Conservation (phyloP, 2,329 filamentous ascomycete genomes). For the Paracoccidioides brasiliensis region DNA sequence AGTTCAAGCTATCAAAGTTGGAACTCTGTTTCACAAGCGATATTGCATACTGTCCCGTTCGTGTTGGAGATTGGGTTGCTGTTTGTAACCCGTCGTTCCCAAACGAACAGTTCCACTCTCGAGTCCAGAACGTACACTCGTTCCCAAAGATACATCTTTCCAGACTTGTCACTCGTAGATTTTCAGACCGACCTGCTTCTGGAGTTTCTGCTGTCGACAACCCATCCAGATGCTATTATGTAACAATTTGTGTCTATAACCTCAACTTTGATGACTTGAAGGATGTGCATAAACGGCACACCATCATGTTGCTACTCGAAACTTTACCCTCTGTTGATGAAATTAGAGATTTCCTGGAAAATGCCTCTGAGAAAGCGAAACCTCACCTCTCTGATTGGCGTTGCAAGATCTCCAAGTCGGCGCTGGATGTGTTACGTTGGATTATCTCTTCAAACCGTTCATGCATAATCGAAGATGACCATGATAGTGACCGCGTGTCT, state of each 20-base stretch:
- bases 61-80: slow-evolving; percentile 41
- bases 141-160: slow-evolving; percentile 34
- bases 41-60: slow-evolving; percentile 22
- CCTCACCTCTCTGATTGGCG: slow-evolving; percentile 40
- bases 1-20: slow-evolving; percentile 24
- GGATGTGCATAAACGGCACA: slow-evolving; percentile 15
- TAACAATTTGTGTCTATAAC: slow-evolving; percentile 22
- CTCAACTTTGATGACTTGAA: slow-evolving; percentile 29
- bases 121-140: slow-evolving; percentile 34
- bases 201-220: too few species aligned
- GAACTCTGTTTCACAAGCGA: slow-evolving; percentile 33
- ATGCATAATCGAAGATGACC: slow-evolving; percentile 64
- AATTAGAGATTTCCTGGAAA: slow-evolving; percentile 35
- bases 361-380: slow-evolving; percentile 24
- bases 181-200: neutral
- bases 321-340: slow-evolving; percentile 26
- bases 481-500: slow-evolving; percentile 40
- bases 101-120: slow-evolving; percentile 33
- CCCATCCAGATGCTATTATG: slow-evolving; percentile 3
- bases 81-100: slow-evolving; percentile 16
- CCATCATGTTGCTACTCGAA: slow-evolving; percentile 25
- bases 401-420: slow-evolving; percentile 49
- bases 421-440: slow-evolving; percentile 63
- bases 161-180: neutral
- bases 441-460: slow-evolving; percentile 82